Conservation (phyloP, 257 asterid species). For the Henckelia pumila region DNA sequence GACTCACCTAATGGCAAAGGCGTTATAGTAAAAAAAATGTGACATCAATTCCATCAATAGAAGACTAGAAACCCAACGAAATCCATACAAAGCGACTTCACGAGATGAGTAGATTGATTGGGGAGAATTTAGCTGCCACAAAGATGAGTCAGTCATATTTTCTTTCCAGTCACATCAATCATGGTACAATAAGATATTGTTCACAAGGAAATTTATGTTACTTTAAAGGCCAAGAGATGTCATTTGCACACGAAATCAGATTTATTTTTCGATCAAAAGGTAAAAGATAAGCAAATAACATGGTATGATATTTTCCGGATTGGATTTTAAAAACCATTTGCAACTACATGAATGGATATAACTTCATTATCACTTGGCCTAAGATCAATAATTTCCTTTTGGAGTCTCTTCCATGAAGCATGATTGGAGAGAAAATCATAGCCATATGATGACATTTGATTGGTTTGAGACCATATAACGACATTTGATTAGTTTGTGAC, state of each 20-base stretch:
- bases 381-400: slow-evolving; percentile 5
- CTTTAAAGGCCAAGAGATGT: slow-evolving; percentile 11
- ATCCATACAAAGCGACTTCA: too few species aligned
- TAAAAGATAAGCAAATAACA: slow-evolving; percentile 5
- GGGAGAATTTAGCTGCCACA: slow-evolving; percentile 72
- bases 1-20: too few species aligned
- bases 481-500: neutral
- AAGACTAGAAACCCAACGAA: too few species aligned
- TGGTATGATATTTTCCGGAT: slow-evolving; percentile 1
- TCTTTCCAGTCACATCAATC: neutral
- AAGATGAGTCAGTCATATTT: slow-evolving; percentile 23
- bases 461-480: neutral
- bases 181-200: slow-evolving; percentile 6
- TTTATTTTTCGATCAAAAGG: too few species aligned
- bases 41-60: too few species aligned
- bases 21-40: too few species aligned
- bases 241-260: too few species aligned
- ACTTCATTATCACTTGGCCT: slow-evolving; percentile 13
- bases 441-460: too few species aligned
- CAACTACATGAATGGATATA: slow-evolving; percentile 14
- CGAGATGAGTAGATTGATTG: slow-evolving; percentile 56
- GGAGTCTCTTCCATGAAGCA: neutral
- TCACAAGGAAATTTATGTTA: slow-evolving; percentile 4
- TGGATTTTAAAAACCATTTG: slow-evolving; percentile 9
- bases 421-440: too few species aligned